Conservation (phyloP, 306 rosid species). For the Castanospermum australe region DNA sequence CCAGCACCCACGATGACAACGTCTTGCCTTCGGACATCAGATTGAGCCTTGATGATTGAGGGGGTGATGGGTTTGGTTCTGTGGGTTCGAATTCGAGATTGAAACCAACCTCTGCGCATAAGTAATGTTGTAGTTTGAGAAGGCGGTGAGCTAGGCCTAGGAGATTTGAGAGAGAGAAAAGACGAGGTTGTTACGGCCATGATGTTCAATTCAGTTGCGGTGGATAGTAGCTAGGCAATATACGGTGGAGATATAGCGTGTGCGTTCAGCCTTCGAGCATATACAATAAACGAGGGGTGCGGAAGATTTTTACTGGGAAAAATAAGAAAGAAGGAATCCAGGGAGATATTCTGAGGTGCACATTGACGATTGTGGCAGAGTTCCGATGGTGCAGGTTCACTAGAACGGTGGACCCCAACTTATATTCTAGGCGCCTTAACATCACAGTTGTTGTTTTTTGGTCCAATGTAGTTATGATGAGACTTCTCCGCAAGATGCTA, state of each 20-base stretch:
- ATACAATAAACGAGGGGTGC: constrained; percentile 27
- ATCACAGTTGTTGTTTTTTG: no score
- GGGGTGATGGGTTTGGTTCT: constrained; percentile 22
- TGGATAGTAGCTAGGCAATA: background rate
- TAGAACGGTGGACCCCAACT: no score
- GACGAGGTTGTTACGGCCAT: constrained; percentile 48
- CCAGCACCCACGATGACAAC: constrained; percentile 72
- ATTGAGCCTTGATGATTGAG: constrained; percentile 40
- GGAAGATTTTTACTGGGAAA: background rate
- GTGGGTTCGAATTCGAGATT: constrained; percentile 3
- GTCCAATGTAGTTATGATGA: no score
- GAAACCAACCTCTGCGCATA: constrained; percentile 8
- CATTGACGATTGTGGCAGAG: no score
- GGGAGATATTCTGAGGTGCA: background rate
- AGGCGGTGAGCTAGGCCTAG: constrained; percentile 1
- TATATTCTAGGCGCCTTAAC: no score
- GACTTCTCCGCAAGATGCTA: no score
- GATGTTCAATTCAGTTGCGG: background rate
- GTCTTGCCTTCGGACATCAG: constrained; percentile 43
- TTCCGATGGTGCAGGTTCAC: no score
- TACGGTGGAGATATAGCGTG: background rate
- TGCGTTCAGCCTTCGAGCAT: constrained; percentile 12
- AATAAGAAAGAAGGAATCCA: background rate
- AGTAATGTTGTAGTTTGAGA: constrained; percentile 12
- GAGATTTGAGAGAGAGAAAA: constrained; percentile 28